Evolutionary conservation across 2,329 filamentous ascomycete genomes (phyloP).

Genomic region (Microsporum ferrugineum): DNA sequence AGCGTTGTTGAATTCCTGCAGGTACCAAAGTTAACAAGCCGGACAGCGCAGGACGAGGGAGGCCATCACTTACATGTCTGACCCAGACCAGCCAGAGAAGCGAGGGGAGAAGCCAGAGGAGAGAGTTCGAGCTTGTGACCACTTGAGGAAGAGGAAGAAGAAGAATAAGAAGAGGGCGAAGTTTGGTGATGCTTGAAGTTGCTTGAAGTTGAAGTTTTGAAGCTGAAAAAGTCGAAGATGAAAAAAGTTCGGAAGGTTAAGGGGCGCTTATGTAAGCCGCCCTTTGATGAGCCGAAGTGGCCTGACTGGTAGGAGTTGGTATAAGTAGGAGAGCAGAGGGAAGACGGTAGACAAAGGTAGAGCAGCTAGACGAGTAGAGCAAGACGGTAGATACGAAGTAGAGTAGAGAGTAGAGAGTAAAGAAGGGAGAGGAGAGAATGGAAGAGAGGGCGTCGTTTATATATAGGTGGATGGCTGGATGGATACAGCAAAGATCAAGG

Average conservation of each 20-base stretch:
- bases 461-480: no score
- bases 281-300: not conserved
- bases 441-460: no score
- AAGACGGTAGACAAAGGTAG: not conserved
- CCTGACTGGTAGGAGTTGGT: not conserved
- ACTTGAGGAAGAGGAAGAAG: not conserved
- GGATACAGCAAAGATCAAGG: no score
- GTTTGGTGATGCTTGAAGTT: not conserved
- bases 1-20: conserved; percentile 39
- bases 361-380: not conserved
- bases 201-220: not conserved
- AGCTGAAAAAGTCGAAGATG: not conserved
- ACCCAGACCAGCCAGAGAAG: not conserved
- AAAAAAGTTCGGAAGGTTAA: not conserved
- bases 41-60: not conserved
- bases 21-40: not conserved
- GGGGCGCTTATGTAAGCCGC: not conserved
- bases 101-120: not conserved
- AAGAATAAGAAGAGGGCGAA: not conserved
- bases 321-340: not conserved
- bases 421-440: not conserved
- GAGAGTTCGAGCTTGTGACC: not conserved
- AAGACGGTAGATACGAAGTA: not conserved
- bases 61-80: not conserved
- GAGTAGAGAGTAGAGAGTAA: not conserved